Base-by-base conservation (phyloP, 345 rosid genomes). In the Citrus unshiu region DNA sequence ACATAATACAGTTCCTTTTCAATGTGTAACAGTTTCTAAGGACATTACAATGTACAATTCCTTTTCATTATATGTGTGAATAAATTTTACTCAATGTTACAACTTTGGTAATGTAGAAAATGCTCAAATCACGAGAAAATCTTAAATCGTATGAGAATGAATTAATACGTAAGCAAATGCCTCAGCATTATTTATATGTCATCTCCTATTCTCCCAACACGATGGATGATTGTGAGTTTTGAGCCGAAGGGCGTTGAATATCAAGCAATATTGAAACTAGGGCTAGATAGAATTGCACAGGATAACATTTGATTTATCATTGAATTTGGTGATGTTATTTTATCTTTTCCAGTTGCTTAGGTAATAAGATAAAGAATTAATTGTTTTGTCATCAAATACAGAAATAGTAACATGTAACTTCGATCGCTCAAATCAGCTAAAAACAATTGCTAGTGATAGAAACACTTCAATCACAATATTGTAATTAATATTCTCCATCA, bases 391-490 rank as follows among this genome's bases (percentile, higher is more conserved):
- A 21, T 54, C 9, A 54, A 71, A 7, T 21, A 30, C 74, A 29
- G 10, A 71, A 9, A 29, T 71, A 54, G 62, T 16, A 54, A 21
- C 24, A 8, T 67, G 34, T 18, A 59, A 58, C 59, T 34, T 30
- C 9, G 61, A 46, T 58, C 16, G 27, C 63, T 24, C 25, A 59
- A 70, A 30, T 49, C 19, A 61, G 51, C 68, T 29, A 65, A 59
- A 9, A 32, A 57, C 78, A 43, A 27, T 6, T 34, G 16, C 27
- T 29, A 56, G 32, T 54, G 86, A 81, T 67, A 83, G 82, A 49
- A 46, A 70, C 39, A 10, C 22, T 1, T 67, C 30, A 60, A 16
- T 72, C 59, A 5, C 70, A 25, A 16, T 8, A 43, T 70, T 67
- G 64, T 46, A 24, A 58, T 18, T 51, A 5, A 18, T 30, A 66